Evolutionary conservation across 345 rosid genomes (phyloP).

Genomic region (Syzygium jambos): DNA sequence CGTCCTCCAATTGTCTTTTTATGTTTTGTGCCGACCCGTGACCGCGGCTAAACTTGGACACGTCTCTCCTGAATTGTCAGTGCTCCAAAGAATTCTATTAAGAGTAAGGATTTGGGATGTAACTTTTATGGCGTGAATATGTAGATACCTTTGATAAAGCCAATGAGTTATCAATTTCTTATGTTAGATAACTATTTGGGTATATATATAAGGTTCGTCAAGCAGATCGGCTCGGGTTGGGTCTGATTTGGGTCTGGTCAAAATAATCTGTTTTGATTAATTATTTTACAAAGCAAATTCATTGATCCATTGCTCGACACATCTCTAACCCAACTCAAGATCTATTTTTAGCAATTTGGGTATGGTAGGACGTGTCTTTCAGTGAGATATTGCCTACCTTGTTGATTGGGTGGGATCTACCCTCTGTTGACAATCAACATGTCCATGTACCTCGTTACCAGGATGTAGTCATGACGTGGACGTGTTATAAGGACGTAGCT

Average conservation of each 20-base stretch:
- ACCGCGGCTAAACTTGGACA: not conserved
- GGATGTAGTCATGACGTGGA: too few relatives aligned
- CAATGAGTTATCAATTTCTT: not conserved
- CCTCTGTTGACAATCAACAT: too few relatives aligned
- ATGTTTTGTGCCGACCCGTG: not conserved
- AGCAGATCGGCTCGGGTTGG: too few relatives aligned
- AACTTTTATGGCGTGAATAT: not conserved
- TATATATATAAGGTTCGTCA: too few relatives aligned
- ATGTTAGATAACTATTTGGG: not conserved
- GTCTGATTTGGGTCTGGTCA: too few relatives aligned
- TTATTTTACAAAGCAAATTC: too few relatives aligned
- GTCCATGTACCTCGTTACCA: too few relatives aligned
- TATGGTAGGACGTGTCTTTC: accelerated
- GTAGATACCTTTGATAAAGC: not conserved
- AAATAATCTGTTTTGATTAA: too few relatives aligned
- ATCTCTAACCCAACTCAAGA: too few relatives aligned
- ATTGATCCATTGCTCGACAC: not conserved
- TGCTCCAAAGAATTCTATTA: not conserved
- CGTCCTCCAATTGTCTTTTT: not conserved
- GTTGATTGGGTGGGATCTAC: too few relatives aligned
- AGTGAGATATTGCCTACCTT: too few relatives aligned
- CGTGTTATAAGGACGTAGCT: too few relatives aligned
- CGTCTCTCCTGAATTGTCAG: not conserved
- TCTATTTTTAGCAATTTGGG: not conserved
- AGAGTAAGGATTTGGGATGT: not conserved